Conservation (phyloP, 2,329 filamentous ascomycete species). For the Microsporum ferrugineum region DNA sequence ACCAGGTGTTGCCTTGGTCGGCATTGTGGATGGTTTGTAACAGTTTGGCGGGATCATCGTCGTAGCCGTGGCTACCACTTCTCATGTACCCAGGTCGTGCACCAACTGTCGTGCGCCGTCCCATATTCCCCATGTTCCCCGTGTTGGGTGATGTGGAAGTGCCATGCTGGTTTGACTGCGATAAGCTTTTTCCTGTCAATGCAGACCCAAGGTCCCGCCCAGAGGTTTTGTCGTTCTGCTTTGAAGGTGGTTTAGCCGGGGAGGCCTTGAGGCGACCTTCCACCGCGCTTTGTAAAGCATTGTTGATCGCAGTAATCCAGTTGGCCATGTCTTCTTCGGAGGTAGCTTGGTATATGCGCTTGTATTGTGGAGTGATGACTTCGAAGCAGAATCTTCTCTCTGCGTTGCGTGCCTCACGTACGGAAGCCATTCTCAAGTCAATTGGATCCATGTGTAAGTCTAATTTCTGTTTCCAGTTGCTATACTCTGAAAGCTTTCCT, state of each 20-base stretch:
- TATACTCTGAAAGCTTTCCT: constrained; percentile 93
- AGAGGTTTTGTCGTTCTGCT: constrained; percentile 46
- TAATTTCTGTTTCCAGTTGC: constrained; percentile 96
- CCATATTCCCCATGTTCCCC: constrained; percentile 47
- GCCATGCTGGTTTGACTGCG: constrained; percentile 44
- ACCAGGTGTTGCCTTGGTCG: constrained; percentile 86
- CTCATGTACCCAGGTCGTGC: constrained; percentile 65
- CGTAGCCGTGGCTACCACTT: constrained; percentile 58
- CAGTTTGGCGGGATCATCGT: constrained; percentile 74
- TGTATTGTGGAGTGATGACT: constrained; percentile 92
- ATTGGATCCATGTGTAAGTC: constrained; percentile 98
- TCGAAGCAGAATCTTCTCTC: constrained; percentile 96
- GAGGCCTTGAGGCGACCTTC: constrained; percentile 57
- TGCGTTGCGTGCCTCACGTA: constrained; percentile 86
- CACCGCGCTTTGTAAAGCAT: constrained; percentile 88
- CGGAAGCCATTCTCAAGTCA: constrained; percentile 90
- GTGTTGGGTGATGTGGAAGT: constrained; percentile 32
- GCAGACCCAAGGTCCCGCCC: constrained; percentile 85
- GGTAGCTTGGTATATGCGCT: constrained; percentile 91
- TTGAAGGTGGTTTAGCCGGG: constrained; percentile 29
- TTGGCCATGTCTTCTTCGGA: constrained; percentile 96
- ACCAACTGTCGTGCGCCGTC: constrained; percentile 80
- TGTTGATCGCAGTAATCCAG: constrained; percentile 95
- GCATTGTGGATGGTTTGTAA: constrained; percentile 78
- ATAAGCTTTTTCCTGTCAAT: constrained; percentile 77